Evolutionary conservation across 805 yeast species (phyloP), one percentile per base, ranked within the genome.

Genomic region (Zygosaccharomyces kombuchaensis): DNA sequence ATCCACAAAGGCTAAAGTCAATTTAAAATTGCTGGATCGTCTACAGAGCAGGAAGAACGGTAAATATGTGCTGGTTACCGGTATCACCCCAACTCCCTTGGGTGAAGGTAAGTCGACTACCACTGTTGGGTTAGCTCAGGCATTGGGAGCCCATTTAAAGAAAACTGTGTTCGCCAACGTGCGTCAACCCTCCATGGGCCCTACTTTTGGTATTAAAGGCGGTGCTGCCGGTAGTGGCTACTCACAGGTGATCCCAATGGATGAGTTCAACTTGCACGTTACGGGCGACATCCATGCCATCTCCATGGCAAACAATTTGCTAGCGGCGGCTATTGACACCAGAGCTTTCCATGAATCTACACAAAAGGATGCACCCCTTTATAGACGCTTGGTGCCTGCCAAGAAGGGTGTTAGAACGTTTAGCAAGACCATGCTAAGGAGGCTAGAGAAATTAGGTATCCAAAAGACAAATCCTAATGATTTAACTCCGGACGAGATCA

Each of bases 211-310:
- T 70, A 83, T 84, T 55, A 84, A 84, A 66, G 93, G 93, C 68
- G 93, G 93, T 69, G 93, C 93, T 55, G 93, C 93, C 6, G 93
- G 93, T 64, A 91, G 93, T 66, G 93, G 93, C 49, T 84, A 84
- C 62, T 82, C 93, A 23, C 91, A 84, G 67, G 93, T 84, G 26
- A 83, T 84, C 63, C 93, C 93, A 52, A 84, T 84, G 93, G 91
- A 84, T 66, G 93, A 84, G 62, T 84, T 84, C 72, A 84, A 84
- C 71, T 77, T 84, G 84, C 91, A 84, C 63, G 77, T 84, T 52
- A 84, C 93, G 40, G 93, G 93, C 65, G 93, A 84, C 67, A 84
- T 85, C 50, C 93, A 85, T 63, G 91, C 93, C 38, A 84, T 85
- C 59, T 80, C 88, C 46, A 82, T 82, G 73, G 93, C 93, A 43